A percentile compares a stretch with the other conserved stretches of the same genome.
These are phyloP conservation scores for Euryodendron excelsum DNA, from an alignment of 148 eudicot species.

Conservation along the genomic window DNA sequence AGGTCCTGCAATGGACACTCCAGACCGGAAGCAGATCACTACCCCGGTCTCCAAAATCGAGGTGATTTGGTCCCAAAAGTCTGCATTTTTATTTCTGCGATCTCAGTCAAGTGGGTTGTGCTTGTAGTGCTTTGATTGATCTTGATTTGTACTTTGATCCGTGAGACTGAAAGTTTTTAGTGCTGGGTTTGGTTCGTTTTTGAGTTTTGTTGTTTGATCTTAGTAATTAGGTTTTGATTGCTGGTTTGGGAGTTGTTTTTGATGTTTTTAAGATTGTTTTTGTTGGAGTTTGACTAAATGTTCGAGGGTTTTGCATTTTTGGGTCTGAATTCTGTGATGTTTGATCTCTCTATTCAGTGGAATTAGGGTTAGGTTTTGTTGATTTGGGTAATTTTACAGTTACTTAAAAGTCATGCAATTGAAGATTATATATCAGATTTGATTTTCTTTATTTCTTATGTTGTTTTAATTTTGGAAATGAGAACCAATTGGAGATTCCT, in stretches of 20 bases:
- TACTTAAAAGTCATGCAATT: not conserved
- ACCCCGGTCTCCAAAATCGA: not conserved
- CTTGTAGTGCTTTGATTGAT: not conserved
- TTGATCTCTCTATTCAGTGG: not conserved
- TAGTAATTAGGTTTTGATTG: not conserved
- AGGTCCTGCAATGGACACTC: conserved; percentile 13
- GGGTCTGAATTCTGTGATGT: not conserved
- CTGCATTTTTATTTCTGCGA: not conserved
- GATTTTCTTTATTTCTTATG: not conserved
- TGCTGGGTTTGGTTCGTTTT: not conserved
- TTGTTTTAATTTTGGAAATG: not conserved
- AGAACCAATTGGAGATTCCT: not conserved
- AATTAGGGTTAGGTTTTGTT: not conserved
- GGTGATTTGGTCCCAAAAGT: conserved; percentile 12
- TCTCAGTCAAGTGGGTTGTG: not conserved
- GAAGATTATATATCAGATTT: not conserved
- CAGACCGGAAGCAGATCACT: not conserved
- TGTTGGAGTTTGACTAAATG: not conserved
- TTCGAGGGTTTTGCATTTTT: not conserved
- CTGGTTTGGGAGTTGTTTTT: not conserved
- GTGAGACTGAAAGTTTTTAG: not conserved
- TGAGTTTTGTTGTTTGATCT: not conserved
- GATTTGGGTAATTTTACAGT: not conserved
- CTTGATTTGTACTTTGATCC: not conserved
- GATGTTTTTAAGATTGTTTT: not conserved